phyloP scores from a whole-genome alignment of 176 grass and related monocot genomes.

The Neostapfia colusana region DNA sequence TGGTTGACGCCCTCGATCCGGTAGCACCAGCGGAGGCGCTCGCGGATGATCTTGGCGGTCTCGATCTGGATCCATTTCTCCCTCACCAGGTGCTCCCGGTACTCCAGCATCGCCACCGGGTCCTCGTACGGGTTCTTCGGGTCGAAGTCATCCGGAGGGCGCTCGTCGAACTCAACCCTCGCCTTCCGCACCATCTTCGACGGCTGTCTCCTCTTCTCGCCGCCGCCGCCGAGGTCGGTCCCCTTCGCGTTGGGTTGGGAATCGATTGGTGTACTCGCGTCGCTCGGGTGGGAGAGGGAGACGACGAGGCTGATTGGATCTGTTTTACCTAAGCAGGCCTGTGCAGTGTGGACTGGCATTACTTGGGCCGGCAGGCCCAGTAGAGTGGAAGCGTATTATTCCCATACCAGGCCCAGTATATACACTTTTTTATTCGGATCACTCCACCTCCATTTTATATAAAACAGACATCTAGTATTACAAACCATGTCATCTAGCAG shows the following conservation, averaged over 20 bases:
- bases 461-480: too few species aligned
- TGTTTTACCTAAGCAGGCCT: not conserved
- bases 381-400: not conserved
- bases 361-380: not conserved
- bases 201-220: not conserved
- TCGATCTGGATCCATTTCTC: conserved; percentile 99
- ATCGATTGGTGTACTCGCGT: not conserved
- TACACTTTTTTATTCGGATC: too few species aligned
- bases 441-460: too few species aligned
- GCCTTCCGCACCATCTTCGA: conserved; percentile 84
- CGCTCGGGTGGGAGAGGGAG: not conserved
- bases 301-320: not conserved
- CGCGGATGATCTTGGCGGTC: conserved; percentile 96
- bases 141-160: conserved; percentile 85
- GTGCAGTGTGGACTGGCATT: conserved; percentile 1
- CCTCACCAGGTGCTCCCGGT: conserved; percentile 87
- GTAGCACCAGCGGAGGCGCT: conserved; percentile 96
- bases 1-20: conserved; percentile 93
- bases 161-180: conserved; percentile 96
- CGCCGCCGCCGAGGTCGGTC: conserved; percentile 21
- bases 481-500: too few species aligned
- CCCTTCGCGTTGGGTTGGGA: not conserved
- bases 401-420: too few species aligned
- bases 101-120: conserved; percentile 96
- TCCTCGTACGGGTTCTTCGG: conserved; percentile 84